phyloP scores from a whole-genome alignment of 2,329 filamentous ascomycete genomes.

The Alternaria conjuncta region DNA sequence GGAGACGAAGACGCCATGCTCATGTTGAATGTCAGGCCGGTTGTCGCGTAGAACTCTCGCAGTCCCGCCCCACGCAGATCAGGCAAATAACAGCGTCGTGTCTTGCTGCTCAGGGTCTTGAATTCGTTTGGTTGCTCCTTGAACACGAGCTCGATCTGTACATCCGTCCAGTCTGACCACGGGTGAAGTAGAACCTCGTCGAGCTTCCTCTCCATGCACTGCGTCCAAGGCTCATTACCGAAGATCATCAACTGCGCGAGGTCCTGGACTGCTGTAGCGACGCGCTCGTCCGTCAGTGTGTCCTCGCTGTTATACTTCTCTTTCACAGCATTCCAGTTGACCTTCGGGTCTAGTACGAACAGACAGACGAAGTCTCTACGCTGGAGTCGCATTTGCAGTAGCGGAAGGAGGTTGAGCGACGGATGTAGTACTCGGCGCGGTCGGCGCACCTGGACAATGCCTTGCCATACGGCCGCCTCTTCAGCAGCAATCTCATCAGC shows the following conservation, averaged over 20 bases:
- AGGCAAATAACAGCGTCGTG: neutral
- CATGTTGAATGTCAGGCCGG: neutral
- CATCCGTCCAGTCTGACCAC: neutral
- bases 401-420: neutral
- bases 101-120: neutral
- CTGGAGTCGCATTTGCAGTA: neutral
- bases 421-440: neutral
- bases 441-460: neutral
- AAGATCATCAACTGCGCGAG: neutral
- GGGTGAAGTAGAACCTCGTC: neutral
- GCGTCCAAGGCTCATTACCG: neutral
- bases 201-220: fast-evolving
- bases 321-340: neutral
- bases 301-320: neutral
- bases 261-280: neutral
- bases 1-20: neutral
- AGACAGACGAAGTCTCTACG: neutral
- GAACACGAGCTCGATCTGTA: neutral
- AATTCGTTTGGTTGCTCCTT: neutral
- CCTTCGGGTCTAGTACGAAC: neutral
- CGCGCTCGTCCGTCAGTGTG: neutral
- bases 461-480: fast-evolving
- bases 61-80: fast-evolving
- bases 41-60: neutral
- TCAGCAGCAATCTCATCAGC: neutral